Evolutionary conservation across 140 eudicot genomes (phyloP).

Genomic region (Oenanthe javanica): DNA sequence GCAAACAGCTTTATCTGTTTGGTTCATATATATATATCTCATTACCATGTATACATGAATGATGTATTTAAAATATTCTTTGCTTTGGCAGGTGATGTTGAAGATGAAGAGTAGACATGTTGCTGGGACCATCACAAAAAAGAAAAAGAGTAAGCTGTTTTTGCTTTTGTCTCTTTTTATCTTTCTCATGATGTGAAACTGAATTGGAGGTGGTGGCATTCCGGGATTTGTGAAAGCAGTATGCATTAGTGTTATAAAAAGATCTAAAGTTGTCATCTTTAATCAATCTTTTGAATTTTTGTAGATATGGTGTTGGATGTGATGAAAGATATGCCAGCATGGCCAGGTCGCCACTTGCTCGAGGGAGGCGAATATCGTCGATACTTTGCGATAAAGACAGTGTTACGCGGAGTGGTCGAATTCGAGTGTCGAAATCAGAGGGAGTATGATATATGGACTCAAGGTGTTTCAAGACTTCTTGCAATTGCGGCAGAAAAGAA

Average conservation of each 20-base stretch:
- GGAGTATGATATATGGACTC: constrained; percentile 86
- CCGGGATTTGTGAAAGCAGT: constrained; percentile 85
- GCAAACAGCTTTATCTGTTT: constrained; percentile 6
- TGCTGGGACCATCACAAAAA: constrained; percentile 99
- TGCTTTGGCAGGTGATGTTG: constrained; percentile 58
- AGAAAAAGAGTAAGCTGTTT: constrained; percentile 87
- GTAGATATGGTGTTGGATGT: constrained; percentile 85
- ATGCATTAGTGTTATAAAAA: constrained; percentile 26
- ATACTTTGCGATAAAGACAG: constrained; percentile 84
- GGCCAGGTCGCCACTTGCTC: constrained; percentile 94
- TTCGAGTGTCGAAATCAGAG: constrained; percentile 77
- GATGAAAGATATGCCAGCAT: constrained; percentile 71
- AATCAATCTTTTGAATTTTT: constrained; percentile 22
- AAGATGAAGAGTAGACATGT: constrained; percentile 99
- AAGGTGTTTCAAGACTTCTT: constrained; percentile 84
- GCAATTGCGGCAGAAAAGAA: constrained; percentile 60
- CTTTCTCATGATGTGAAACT: constrained; percentile 36
- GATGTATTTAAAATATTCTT: constrained; percentile 3
- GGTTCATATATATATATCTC: too few species aligned
- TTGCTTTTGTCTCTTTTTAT: constrained; percentile 27
- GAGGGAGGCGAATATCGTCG: constrained; percentile 66
- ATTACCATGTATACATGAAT: not conserved
- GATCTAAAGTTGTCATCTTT: constrained; percentile 31
- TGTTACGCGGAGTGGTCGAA: constrained; percentile 73
- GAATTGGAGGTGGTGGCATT: constrained; percentile 35